phyloP scores from a whole-genome alignment of 192 early-diverging fungal species.

The Umbelopsis vinacea region DNA sequence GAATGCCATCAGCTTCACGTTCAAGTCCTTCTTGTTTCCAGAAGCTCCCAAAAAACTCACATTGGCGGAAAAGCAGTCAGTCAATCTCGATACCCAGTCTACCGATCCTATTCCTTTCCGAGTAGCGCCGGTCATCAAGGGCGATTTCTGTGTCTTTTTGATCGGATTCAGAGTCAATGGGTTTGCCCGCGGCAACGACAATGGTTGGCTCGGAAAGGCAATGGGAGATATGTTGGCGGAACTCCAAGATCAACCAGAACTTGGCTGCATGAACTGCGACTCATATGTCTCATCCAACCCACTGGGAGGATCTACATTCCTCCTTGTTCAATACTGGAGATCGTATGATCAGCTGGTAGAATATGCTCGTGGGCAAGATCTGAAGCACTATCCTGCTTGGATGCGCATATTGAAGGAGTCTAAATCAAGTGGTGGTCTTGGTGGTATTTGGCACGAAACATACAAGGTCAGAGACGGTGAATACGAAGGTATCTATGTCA shows the following conservation, averaged over 20 bases:
- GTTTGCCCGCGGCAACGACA: background rate
- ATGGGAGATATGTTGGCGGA: background rate
- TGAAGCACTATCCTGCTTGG: conserved; percentile 7
- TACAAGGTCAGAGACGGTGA: background rate
- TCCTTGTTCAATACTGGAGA: conserved; percentile 13
- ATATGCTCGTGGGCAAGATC: background rate
- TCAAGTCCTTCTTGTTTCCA: background rate
- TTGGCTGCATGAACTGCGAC: background rate
- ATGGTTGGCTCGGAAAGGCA: background rate
- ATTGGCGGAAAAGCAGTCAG: background rate
- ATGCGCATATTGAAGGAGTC: conserved; percentile 1
- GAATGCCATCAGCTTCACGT: background rate
- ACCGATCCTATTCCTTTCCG: conserved; percentile 4
- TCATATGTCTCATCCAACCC: conserved; percentile 1
- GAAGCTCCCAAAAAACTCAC: background rate
- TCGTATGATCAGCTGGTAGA: background rate
- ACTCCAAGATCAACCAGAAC: background rate
- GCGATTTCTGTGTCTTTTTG: conserved; percentile 9
- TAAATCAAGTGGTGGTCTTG: background rate
- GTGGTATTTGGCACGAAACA: conserved; percentile 14
- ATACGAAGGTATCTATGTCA: conserved; percentile 17
- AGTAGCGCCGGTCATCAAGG: background rate
- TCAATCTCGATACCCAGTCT: background rate
- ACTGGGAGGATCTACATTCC: background rate
- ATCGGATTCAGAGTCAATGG: background rate